A percentile compares a stretch with the other conserved stretches of the same genome.
These are phyloP conservation scores for Picea mariana DNA, from an alignment of 83 land plant genomes.

Conservation along the genomic window DNA sequence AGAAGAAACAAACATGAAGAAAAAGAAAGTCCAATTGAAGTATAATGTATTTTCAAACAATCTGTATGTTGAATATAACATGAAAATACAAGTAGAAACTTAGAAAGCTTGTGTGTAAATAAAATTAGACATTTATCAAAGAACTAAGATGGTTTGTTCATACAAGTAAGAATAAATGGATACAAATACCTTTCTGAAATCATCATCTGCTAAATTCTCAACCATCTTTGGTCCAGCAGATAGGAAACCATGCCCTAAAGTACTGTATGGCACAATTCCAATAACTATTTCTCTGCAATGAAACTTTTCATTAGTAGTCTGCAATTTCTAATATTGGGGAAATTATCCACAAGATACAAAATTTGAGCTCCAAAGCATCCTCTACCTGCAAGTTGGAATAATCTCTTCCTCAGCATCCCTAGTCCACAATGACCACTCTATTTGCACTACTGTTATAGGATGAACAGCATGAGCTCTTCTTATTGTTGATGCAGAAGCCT, in stretches of 20 bases:
- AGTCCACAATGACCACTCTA: constrained; percentile 57
- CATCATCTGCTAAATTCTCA: constrained; percentile 27
- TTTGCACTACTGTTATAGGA: constrained; percentile 47
- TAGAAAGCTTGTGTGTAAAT: too few relatives aligned
- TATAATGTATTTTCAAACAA: too few relatives aligned
- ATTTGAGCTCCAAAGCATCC: background rate
- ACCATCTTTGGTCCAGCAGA: constrained; percentile 36
- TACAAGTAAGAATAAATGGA: background rate
- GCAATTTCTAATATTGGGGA: background rate
- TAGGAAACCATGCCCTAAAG: constrained; percentile 63
- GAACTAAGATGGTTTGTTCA: background rate
- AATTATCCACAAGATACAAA: background rate
- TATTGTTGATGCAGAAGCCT: constrained; percentile 45
- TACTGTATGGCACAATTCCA: constrained; percentile 73
- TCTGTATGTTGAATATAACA: too few relatives aligned
- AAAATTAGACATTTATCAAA: background rate
- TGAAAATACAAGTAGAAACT: too few relatives aligned
- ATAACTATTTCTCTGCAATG: constrained; percentile 73
- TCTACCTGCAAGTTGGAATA: constrained; percentile 50
- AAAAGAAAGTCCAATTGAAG: too few relatives aligned
- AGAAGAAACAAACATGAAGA: too few relatives aligned
- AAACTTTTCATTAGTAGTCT: background rate
- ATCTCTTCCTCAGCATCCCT: constrained; percentile 46
- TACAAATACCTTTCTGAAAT: constrained; percentile 28
- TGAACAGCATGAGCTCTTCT: constrained; percentile 57